Evolutionary conservation across 1,284 basidiomycete species (phyloP).

Genomic region (Cutaneotrichosporon cyanovorans): DNA sequence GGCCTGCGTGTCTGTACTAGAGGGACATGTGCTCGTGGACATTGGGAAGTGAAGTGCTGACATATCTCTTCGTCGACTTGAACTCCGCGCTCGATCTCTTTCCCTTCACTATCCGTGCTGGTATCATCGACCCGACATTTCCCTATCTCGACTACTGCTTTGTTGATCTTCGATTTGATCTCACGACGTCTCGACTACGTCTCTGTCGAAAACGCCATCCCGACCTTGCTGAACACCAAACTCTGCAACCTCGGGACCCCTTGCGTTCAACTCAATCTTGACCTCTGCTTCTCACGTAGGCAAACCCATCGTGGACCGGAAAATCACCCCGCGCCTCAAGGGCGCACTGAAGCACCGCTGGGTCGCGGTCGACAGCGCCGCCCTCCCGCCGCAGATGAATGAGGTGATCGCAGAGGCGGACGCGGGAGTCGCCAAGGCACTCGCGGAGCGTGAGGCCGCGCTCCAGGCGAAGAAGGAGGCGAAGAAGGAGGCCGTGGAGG

Average conservation of each 20-base stretch:
- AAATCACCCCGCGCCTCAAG: slow-evolving; percentile 16
- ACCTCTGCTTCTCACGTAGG: background rate
- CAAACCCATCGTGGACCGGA: slow-evolving; percentile 2
- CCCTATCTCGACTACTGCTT: too few relatives aligned
- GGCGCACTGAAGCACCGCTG: slow-evolving; percentile 17
- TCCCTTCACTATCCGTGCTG: too few relatives aligned
- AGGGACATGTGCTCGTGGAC: too few relatives aligned
- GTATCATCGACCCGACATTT: too few relatives aligned
- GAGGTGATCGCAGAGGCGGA: background rate
- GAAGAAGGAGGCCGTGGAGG: background rate
- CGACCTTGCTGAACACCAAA: too few relatives aligned
- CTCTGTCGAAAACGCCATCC: too few relatives aligned
- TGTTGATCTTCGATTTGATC: too few relatives aligned
- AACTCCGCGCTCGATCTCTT: too few relatives aligned
- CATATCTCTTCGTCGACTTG: too few relatives aligned
- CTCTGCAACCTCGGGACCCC: background rate
- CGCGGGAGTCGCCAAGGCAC: background rate
- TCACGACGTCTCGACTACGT: background rate
- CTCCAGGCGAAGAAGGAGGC: background rate
- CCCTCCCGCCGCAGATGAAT: background rate
- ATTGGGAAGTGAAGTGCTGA: too few relatives aligned
- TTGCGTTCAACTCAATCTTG: background rate
- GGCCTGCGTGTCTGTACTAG: background rate
- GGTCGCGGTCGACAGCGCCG: slow-evolving; percentile 10
- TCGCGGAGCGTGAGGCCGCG: background rate